phyloP scores from a whole-genome alignment of 345 rosid species.

The Chamaenerion angustifolium region DNA sequence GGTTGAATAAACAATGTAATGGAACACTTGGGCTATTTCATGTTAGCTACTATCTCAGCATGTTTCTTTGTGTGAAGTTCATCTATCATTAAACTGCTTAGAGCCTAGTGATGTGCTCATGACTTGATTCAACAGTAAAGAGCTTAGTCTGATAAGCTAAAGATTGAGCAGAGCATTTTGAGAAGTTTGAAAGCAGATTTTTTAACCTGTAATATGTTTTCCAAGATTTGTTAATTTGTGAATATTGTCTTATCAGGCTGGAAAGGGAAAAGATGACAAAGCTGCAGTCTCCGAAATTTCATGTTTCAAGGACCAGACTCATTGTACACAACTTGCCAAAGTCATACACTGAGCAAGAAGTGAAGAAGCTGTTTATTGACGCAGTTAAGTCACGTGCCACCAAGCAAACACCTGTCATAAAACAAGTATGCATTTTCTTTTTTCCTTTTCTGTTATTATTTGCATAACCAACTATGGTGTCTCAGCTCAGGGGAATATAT shows the following conservation, averaged over 20 bases:
- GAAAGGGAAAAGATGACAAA: constrained; percentile 70
- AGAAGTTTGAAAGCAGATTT: too few relatives aligned
- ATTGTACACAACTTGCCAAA: constrained; percentile 78
- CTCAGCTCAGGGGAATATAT: not conserved
- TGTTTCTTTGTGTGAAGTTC: too few relatives aligned
- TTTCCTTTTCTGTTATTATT: not conserved
- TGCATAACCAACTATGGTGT: not conserved
- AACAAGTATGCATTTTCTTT: constrained; percentile 36
- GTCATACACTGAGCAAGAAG: constrained; percentile 51
- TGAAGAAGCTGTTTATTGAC: constrained; percentile 50
- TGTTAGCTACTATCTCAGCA: too few relatives aligned
- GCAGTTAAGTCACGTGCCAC: constrained; percentile 85
- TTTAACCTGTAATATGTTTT: too few relatives aligned
- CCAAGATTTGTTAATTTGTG: not conserved
- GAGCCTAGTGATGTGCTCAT: too few relatives aligned
- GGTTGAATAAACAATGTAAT: too few relatives aligned
- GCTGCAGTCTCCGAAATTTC: constrained; percentile 90
- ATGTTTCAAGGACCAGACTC: constrained; percentile 72
- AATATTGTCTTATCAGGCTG: constrained; percentile 36
- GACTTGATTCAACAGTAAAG: too few relatives aligned
- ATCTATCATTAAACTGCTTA: too few relatives aligned
- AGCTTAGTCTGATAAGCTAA: too few relatives aligned
- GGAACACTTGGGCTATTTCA: too few relatives aligned
- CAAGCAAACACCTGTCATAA: constrained; percentile 69
- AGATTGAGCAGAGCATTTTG: too few relatives aligned